Base-by-base conservation (phyloP, 106 monocot species). In the Dioscorea alata region DNA sequence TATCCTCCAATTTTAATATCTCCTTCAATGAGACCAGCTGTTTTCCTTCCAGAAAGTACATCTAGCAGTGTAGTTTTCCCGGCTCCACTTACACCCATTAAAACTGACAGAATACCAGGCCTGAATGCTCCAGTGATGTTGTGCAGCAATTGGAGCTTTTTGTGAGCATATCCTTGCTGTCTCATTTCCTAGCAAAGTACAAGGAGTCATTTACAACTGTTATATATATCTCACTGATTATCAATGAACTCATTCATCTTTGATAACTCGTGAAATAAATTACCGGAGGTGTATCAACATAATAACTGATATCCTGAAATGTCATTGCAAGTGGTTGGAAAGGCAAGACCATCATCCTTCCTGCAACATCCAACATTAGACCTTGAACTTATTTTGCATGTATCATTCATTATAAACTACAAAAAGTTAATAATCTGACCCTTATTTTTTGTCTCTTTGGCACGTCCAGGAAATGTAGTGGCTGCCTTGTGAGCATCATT, bases 31-130 rank as follows among this genome's bases (percentile, higher is more conserved):
- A 65, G 13, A 48, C 91, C 91, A 13, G 84, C 84, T 34, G 91
- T 91, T 82, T 91, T 91, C 25, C 91, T 91, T 61, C 91, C 91
- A 22, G 87, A 75, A 61, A 91, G 86, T 60, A 91, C 87, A 84
- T 91, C 91, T 68, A 91, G 61, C 0, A 90, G 74, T n/a, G 90
- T 90, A n/a, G 90, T 90, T 73, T 90, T 90, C 59, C 90, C 90
- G 50, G 90, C 90, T 70, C 90, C 90, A 70, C 77, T 90, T 21
- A 90, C 78, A 16, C 90, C 90, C 86, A 90, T 86, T 35, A 90
- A 54, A 71, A 81, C 86, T 33, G 90, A 73, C 57, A 90, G 84
- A 34, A 90, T 48, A 6, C 91, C 87, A 51, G 91, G 91, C 28
- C 67, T 59, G 70, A 91, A 91, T 59, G 81, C 76, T 6, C 91